Evolutionary conservation across 345 rosid genomes (phyloP).

Genomic region (Heritiera fomes): DNA sequence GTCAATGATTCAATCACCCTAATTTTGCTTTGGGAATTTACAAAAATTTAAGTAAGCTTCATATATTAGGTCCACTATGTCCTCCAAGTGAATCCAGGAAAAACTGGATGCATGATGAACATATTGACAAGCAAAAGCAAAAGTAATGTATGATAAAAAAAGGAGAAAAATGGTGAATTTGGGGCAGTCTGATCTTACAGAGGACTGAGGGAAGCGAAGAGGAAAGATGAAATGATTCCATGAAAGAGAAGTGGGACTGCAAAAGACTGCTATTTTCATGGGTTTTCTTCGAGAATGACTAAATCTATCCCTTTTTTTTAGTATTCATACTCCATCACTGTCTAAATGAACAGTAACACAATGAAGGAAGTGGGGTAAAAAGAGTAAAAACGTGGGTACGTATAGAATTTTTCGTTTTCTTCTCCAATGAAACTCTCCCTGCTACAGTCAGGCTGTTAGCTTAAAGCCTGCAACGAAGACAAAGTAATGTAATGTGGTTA

Average conservation of each 20-base stretch:
- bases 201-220: slow-evolving; percentile 34
- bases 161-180: background rate
- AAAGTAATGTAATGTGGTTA: background rate
- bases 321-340: no score
- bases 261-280: slow-evolving; percentile 40
- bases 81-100: slow-evolving; percentile 98
- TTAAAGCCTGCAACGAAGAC: background rate
- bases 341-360: no score
- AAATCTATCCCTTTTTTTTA: no score
- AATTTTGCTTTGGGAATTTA: background rate
- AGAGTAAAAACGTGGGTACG: no score
- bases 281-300: background rate
- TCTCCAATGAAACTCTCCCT: background rate
- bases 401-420: no score
- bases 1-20: background rate
- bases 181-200: slow-evolving; percentile 31
- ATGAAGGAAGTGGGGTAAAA: no score
- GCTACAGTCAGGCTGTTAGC: background rate
- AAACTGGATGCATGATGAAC: slow-evolving; percentile 50
- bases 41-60: slow-evolving; percentile 43
- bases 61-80: slow-evolving; percentile 75
- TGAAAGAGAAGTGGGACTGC: slow-evolving; percentile 53
- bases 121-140: background rate
- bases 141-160: background rate
- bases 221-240: slow-evolving; percentile 56